Evolutionary conservation across 208 protist genomes (phyloP), one percentile per base, ranked within the genome.

Genomic region (Leishmania amazonensis): DNA sequence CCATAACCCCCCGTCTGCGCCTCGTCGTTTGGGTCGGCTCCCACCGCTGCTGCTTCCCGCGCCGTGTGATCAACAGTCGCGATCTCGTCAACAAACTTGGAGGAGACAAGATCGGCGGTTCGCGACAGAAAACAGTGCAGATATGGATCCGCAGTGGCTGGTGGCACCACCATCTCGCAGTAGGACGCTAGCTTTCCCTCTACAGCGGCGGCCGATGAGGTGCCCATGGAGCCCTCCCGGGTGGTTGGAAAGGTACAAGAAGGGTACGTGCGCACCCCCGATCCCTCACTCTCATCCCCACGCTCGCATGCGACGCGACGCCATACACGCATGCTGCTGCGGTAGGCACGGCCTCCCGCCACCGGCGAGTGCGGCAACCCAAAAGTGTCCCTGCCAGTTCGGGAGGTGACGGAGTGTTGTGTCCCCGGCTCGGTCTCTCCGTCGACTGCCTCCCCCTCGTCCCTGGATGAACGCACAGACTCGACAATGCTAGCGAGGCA

Each of bases 381-480:
- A 47, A 80, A 76, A 5, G 31, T 21, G 7, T 15, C 65, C 54
- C 53, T 84, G 62, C 57, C 75, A 15, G 75, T 49, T 3, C 60
- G 75, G 15, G 80, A 79, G 35, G 75, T n/a, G 53, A 70, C 31
- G 1, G 75, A 76, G 35, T 31, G 42, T 42, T 80, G 35, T 28
- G 31, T 38, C 40, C 24, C 67, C 3, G n/a, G 35, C 35, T 65
- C 64, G 24, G 9, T 17, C 38, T 75, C 73, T 28, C 67, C 75
- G 15, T 8, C 3, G 49, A 62, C n/a, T 42, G 45, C 57, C 4
- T 19, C 65, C 8, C 13, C 58, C 13, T 79, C 58, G 5, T 8
- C 24, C 42, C 4, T 40, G 8, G 47, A 31, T n/a, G 49, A 9
- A 62, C n/a, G 19, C n/a, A 45, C n/a, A 60, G 47, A 28, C 17